These are phyloP conservation scores for Cucurbita ficifolia DNA, from an alignment of 306 rosid species.

Conservation along the genomic window DNA sequence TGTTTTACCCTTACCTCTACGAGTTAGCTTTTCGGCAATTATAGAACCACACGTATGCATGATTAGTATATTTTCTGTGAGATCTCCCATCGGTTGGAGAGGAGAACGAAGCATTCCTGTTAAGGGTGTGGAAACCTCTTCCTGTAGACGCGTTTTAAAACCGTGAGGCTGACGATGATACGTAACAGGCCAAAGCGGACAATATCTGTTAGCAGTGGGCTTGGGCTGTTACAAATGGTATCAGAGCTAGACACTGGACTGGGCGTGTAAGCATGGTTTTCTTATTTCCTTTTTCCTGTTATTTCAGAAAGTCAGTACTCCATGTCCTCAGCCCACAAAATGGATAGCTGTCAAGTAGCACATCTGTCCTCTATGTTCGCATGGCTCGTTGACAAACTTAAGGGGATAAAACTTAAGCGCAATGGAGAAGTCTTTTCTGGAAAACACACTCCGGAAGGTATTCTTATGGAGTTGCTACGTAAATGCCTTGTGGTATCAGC, in stretches of 20 bases:
- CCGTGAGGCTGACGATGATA: no score
- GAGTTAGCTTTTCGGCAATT: neutral
- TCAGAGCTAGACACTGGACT: no score
- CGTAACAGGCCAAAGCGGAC: no score
- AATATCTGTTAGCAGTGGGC: no score
- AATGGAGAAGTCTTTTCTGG: slow-evolving; percentile 14
- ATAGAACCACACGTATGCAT: neutral
- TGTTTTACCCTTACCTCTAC: neutral
- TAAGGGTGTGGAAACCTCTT: no score
- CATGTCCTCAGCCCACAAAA: slow-evolving; percentile 17
- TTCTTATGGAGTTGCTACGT: slow-evolving; percentile 39
- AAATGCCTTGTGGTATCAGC: slow-evolving; percentile 50
- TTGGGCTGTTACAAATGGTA: no score
- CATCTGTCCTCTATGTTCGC: slow-evolving; percentile 54
- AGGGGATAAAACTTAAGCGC: slow-evolving; percentile 12
- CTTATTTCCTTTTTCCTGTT: neutral
- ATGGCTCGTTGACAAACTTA: slow-evolving; percentile 51
- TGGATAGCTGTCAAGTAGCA: slow-evolving; percentile 19
- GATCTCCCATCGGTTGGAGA: no score
- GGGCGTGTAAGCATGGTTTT: neutral
- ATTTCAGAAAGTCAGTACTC: slow-evolving; percentile 18
- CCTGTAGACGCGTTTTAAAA: no score
- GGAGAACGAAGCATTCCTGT: no score
- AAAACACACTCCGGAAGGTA: slow-evolving; percentile 25
- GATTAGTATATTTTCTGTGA: neutral